phyloP scores from a whole-genome alignment of 2,329 filamentous ascomycete species.

The Botrytis aclada region DNA sequence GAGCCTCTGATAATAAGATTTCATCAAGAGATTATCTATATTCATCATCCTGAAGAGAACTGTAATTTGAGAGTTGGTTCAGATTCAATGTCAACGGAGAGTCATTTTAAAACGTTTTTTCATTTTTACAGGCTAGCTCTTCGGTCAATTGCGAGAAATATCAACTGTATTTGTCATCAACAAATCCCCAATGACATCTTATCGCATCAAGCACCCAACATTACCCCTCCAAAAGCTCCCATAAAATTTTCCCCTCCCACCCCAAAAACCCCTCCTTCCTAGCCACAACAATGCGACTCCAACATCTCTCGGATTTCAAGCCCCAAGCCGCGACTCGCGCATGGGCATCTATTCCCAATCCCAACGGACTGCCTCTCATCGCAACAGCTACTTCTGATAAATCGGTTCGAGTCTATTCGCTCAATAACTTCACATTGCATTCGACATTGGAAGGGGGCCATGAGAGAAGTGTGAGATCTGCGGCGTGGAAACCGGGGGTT shows the following conservation, averaged over 20 bases:
- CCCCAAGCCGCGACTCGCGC: slow-evolving; percentile 65
- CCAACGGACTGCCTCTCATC: slow-evolving; percentile 73
- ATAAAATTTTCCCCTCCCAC: slow-evolving; percentile 13
- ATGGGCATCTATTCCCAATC: slow-evolving; percentile 84
- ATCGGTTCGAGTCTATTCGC: slow-evolving; percentile 83
- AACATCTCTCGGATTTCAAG: slow-evolving; percentile 36
- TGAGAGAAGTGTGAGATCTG: slow-evolving; percentile 80
- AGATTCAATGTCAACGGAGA: background rate
- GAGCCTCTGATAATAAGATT: background rate
- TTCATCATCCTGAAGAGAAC: background rate
- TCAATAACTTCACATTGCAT: slow-evolving; percentile 75
- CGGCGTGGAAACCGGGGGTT: slow-evolving; percentile 80
- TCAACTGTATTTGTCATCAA: slow-evolving; percentile 1
- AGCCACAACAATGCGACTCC: slow-evolving; percentile 7
- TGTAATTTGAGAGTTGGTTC: background rate
- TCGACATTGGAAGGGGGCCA: slow-evolving; percentile 83
- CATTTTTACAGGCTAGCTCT: background rate
- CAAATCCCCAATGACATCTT: background rate
- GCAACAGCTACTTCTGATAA: slow-evolving; percentile 87
- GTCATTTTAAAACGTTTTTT: background rate
- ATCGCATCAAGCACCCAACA: background rate
- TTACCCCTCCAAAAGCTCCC: slow-evolving; percentile 19
- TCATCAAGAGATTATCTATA: fast-evolving
- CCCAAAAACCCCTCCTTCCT: background rate
- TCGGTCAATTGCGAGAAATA: background rate